A percentile compares a stretch with the other conserved stretches of the same genome.
Conservation (phyloP, 2,329 filamentous ascomycete genomes). For the Talaromyces albobiverticillius region DNA sequence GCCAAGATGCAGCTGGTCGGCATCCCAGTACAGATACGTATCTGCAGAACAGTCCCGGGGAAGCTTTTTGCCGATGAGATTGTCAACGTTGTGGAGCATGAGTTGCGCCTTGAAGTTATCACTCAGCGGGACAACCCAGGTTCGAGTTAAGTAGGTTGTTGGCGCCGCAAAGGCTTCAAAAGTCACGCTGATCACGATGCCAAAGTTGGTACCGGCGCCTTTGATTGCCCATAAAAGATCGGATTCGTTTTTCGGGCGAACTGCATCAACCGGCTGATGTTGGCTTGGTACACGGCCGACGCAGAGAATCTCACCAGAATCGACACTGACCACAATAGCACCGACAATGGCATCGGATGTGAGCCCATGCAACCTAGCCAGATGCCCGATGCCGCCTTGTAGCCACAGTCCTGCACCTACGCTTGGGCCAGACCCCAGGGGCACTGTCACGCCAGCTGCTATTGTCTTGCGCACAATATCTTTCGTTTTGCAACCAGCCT, state of each 20-base stretch:
- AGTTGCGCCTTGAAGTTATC: background rate
- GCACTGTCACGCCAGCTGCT: conserved; percentile 52
- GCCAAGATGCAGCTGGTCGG: conserved; percentile 48
- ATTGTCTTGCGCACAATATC: conserved; percentile 53
- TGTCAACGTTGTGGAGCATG: no score
- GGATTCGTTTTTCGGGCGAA: conserved; percentile 47
- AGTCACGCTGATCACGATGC: conserved; percentile 54
- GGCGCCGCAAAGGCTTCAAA: conserved; percentile 49
- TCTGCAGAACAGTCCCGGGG: conserved; percentile 49
- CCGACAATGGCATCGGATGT: conserved; percentile 61
- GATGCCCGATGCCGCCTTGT: conserved; percentile 63
- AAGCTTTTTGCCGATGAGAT: conserved; percentile 42
- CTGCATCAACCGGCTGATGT: conserved; percentile 40
- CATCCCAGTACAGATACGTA: conserved; percentile 55
- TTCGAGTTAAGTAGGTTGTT: conserved; percentile 38
- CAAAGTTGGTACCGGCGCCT: conserved; percentile 60
- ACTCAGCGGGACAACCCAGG: conserved; percentile 39
- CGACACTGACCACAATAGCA: conserved; percentile 55
- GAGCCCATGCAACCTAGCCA: conserved; percentile 56
- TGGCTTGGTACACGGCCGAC: conserved; percentile 52
- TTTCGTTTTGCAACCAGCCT: conserved; percentile 55
- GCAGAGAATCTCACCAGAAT: conserved; percentile 47
- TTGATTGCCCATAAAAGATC: conserved; percentile 58
- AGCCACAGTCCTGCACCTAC: conserved; percentile 63
- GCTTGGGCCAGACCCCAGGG: conserved; percentile 60